phyloP scores from a whole-genome alignment of 139 green algal genomes.

The Chloropicon primus region DNA sequence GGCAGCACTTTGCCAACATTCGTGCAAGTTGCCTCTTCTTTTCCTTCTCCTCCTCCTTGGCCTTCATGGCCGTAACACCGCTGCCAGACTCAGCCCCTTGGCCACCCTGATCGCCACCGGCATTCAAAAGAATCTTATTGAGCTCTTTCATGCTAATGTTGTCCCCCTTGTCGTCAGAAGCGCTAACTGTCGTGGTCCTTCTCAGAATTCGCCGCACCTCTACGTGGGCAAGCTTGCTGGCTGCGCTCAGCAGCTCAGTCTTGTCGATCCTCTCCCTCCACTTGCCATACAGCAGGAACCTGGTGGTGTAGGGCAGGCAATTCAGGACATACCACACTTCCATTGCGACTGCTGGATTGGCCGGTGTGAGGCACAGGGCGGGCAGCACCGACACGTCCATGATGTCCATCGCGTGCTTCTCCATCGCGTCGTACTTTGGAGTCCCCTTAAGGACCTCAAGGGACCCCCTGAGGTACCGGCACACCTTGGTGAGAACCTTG shows the following conservation, averaged over 20 bases:
- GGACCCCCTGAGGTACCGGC: not conserved
- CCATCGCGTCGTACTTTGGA: not conserved
- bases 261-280: slow-evolving; percentile 18
- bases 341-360: slow-evolving; percentile 28
- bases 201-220: slow-evolving; percentile 21
- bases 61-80: no score
- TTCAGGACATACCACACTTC: slow-evolving; percentile 57
- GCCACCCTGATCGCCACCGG: no score
- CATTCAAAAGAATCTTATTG: no score
- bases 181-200: not conserved
- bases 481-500: slow-evolving; percentile 21
- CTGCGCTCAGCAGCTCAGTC: slow-evolving; percentile 24
- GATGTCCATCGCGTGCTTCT: not conserved
- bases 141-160: no score
- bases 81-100: no score
- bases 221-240: slow-evolving; percentile 24
- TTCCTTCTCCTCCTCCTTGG: slow-evolving; percentile 30
- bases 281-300: slow-evolving; percentile 45
- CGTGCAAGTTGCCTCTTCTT: slow-evolving; percentile 31
- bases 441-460: not conserved
- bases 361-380: slow-evolving; percentile 32
- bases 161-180: no score
- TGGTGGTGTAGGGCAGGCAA: slow-evolving; percentile 38
- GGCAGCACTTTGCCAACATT: slow-evolving; percentile 42
- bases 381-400: slow-evolving; percentile 43